Conservation (phyloP, 345 rosid species). For the Passiflora organensis region DNA sequence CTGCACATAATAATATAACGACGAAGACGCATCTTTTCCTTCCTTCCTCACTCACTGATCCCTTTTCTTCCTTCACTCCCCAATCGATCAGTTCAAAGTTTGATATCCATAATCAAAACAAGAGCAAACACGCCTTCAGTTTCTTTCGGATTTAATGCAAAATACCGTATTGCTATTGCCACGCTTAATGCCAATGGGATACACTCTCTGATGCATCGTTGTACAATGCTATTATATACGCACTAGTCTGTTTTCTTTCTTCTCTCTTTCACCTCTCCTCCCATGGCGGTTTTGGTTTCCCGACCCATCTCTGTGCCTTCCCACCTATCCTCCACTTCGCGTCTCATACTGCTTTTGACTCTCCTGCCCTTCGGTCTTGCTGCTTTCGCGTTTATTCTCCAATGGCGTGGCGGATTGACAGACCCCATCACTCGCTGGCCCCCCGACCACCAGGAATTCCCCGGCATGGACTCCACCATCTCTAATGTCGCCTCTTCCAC, state of each 20-base stretch:
- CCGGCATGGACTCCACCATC: conserved; percentile 42
- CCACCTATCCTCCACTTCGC: conserved; percentile 24
- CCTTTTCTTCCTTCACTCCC: too few relatives aligned
- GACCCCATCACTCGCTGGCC: conserved; percentile 48
- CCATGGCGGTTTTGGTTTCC: conserved; percentile 41
- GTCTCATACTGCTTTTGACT: conserved; percentile 45
- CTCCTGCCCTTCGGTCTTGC: conserved; percentile 53
- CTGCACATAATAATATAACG: too few relatives aligned
- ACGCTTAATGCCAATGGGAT: too few relatives aligned
- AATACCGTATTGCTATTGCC: too few relatives aligned
- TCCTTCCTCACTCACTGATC: too few relatives aligned
- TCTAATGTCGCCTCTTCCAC: conserved; percentile 5
- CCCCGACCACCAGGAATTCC: conserved; percentile 45
- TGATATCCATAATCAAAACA: too few relatives aligned
- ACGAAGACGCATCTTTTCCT: too few relatives aligned
- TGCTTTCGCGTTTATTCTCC: conserved; percentile 57
- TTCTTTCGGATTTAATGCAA: too few relatives aligned
- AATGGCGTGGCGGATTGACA: conserved; percentile 53
- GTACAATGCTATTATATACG: too few relatives aligned
- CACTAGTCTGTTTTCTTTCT: neutral
- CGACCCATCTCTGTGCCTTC: conserved; percentile 24
- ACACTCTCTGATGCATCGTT: too few relatives aligned
- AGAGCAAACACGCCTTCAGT: too few relatives aligned
- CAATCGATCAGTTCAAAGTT: too few relatives aligned
- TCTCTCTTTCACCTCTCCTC: conserved; percentile 3